These are phyloP conservation scores for Paecilomyces sp. DNA, from an alignment of 2,329 filamentous ascomycete species.

Conservation along the genomic window DNA sequence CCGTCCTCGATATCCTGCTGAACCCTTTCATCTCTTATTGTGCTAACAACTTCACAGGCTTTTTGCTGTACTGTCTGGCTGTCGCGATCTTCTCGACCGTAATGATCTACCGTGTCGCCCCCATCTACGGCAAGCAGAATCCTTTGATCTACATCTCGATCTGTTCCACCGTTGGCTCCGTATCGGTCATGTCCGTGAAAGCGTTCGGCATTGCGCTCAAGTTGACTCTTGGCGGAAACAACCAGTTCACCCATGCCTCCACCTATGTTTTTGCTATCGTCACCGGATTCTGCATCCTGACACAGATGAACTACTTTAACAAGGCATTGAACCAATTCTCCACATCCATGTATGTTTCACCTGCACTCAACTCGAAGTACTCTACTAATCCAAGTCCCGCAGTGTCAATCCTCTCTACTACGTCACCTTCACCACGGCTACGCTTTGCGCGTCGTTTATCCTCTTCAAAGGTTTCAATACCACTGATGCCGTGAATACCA, in stretches of 20 bases:
- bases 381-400: conserved; percentile 18
- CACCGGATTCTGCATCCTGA: conserved; percentile 86
- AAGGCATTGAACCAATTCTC: conserved; percentile 95
- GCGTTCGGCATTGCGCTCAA: conserved; percentile 97
- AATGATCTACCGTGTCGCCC: conserved; percentile 95
- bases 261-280: conserved; percentile 98
- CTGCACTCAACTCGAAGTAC: background rate
- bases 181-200: conserved; percentile 99
- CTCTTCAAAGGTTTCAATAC: conserved; percentile 96
- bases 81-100: conserved; percentile 78
- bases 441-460: conserved; percentile 89
- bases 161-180: conserved; percentile 91
- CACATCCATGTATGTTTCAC: conserved; percentile 75
- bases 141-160: conserved; percentile 95
- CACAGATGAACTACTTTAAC: conserved; percentile 99
- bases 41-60: conserved; percentile 51
- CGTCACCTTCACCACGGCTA: conserved; percentile 93
- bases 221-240: conserved; percentile 84
- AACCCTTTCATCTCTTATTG: background rate
- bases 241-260: conserved; percentile 89
- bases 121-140: conserved; percentile 86
- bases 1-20: conserved; percentile 21
- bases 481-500: conserved; percentile 80
- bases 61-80: conserved; percentile 74
- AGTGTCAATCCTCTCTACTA: conserved; percentile 97